Base-by-base conservation (phyloP, 192 early-diverging fungal species). In the Obelidium mucronatum region DNA sequence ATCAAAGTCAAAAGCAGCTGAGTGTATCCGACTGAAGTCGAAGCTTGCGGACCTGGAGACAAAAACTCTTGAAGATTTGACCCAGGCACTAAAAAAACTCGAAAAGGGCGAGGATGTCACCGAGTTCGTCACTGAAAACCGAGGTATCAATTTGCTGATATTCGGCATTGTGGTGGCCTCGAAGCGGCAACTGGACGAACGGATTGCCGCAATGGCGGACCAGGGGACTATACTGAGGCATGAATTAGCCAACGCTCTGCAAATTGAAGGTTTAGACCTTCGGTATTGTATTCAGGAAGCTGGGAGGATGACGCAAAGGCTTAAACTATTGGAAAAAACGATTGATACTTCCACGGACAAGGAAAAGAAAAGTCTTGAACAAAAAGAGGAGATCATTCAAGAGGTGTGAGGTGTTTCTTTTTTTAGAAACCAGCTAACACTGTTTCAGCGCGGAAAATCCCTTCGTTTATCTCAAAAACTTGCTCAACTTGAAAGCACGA, bases 361-460 rank as follows among this genome's bases (percentile, higher is more conserved):
- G 24, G 55, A 58, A 8, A 58, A 58, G 24, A 26, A 58, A 28
- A 31, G 22, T 58, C 55, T 58, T 58, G 17, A 24, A 8, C 8
- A 11, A 8, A 58, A 58, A 58, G 55, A 58, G 55, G 55, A 24
- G 6, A 24, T 22, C 8, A 24, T 24, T 31, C 24, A 31, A 58
- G 8, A 8, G 8, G 6, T 5, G 26, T 24, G 8, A 8, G 8
- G 17, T 11, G 11, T 8, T 58, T 24, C 55, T 60, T 60, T 26
- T 60, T 8, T 26, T 60, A 13, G 17, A 60, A 60, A 60, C 8
- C n/a, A n/a, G n/a, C n/a, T n/a, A n/a, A n/a, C n/a, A n/a, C n/a
- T n/a, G n/a, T 60, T 60, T 8, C 58, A 60, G 58, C 30, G 58
- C 6, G 58, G 28, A 26, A 60, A 60, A 60, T 60, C 58, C 8